Conservation (phyloP, 306 rosid genomes). For the Gastrolobium bilobum region DNA sequence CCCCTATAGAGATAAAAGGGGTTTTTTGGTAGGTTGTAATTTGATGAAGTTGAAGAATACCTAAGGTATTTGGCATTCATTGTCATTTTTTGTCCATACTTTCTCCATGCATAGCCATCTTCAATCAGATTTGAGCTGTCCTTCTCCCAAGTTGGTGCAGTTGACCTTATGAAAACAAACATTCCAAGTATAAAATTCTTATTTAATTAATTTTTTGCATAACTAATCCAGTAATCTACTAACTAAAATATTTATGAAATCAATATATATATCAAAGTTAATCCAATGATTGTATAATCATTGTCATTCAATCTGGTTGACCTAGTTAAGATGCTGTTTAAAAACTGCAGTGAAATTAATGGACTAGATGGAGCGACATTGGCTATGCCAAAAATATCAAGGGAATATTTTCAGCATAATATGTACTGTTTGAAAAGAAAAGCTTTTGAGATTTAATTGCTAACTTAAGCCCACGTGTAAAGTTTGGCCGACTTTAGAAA, state of each 20-base stretch:
- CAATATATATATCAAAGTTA: neutral
- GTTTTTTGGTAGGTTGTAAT: neutral
- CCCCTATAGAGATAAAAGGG: neutral
- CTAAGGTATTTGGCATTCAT: constrained; percentile 47
- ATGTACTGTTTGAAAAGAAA: neutral
- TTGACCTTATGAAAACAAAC: constrained; percentile 43
- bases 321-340: neutral
- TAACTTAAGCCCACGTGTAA: no score
- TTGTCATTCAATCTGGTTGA: neutral
- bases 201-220: neutral
- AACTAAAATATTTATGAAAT: neutral
- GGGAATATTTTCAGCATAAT: no score
- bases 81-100: constrained; percentile 68
- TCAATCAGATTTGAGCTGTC: constrained; percentile 46
- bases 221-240: neutral
- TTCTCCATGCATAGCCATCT: constrained; percentile 73
- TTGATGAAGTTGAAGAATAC: constrained; percentile 37
- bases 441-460: neutral
- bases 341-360: no score
- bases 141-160: constrained; percentile 42
- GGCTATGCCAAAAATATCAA: no score
- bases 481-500: no score
- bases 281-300: neutral
- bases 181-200: neutral
- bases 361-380: no score